Evolutionary conservation across 1,284 basidiomycete genomes (phyloP), one percentile per base, ranked within the genome.

Genomic region (Meripilus lineatus): DNA sequence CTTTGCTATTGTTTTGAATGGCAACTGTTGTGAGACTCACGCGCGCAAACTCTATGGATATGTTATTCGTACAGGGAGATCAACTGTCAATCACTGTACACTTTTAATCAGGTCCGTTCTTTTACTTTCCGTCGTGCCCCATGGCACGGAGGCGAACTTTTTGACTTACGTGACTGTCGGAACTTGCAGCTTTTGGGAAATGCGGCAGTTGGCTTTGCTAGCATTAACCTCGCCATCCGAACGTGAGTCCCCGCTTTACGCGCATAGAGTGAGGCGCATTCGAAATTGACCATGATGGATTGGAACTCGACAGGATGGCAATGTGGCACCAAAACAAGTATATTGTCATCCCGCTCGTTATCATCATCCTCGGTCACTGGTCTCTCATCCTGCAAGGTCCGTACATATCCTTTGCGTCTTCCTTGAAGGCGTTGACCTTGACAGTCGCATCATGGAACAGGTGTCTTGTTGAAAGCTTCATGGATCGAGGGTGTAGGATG

Each of bases 191-290:
- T 81, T 42, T 61, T 81, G 40, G 85, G 84, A 3, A 85, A 85
- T 58, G 73, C 78, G 5, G 67, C 85, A 13, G 77, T 86, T 33
- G 85, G 85, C 13, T 68, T 87, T 5, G 82, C 85, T 6, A 86
- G 83, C 55, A 76, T 87, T 55, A 87, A 88, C 55, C 70, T 88
- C 5, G 84, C 84, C 5, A 66, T 88, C 32, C 67, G 84, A 56
- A 86, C 84, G 79, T 81, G 59, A 50, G 79, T 68, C 11, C 45
- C 23, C 21, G 5, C 28, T 30, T 30, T 30, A 30, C n/a, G 10
- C 28, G 28, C n/a, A 10, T n/a, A 30, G 38, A 35, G 25, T 33
- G 13, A 32, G 18, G 18, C 46, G 38, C 2, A 36, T 22, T 5
- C 23, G 50, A 43, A 47, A 37, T 49, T 44, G 41, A 17, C 10